Evolutionary conservation across 305 asterid species (phyloP).

Genomic region (Andrographis paniculata): DNA sequence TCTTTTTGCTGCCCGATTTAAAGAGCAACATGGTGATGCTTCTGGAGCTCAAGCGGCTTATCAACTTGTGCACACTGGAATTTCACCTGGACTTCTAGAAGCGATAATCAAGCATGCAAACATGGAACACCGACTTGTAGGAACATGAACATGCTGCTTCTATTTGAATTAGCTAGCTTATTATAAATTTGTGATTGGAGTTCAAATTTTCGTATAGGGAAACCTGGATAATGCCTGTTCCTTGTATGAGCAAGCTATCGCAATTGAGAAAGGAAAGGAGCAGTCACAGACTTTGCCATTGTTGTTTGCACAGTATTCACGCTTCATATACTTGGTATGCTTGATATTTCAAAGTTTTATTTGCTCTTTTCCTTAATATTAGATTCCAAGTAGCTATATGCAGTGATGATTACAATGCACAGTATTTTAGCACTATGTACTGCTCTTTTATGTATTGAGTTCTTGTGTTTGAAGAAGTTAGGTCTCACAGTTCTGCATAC

Average conservation of each 20-base stretch:
- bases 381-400: too few species aligned
- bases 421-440: too few species aligned
- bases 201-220: constrained; percentile 42
- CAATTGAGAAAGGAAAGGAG: constrained; percentile 95
- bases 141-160: constrained; percentile 18
- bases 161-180: constrained; percentile 8
- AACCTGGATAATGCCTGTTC: constrained; percentile 78
- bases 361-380: too few species aligned
- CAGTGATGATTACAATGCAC: too few species aligned
- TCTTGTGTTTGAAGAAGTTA: too few species aligned
- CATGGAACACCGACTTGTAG: constrained; percentile 90
- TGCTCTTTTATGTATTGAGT: too few species aligned
- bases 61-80: constrained; percentile 88
- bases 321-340: constrained; percentile 73
- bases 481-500: too few species aligned
- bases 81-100: constrained; percentile 94
- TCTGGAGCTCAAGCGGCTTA: constrained; percentile 89
- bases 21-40: constrained; percentile 78
- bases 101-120: constrained; percentile 93
- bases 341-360: neutral
- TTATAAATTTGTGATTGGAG: constrained; percentile 1
- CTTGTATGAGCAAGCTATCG: constrained; percentile 85
- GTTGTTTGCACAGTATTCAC: constrained; percentile 85
- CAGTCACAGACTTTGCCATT: constrained; percentile 83
- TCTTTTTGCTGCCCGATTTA: constrained; percentile 84